Conservation (phyloP, 352 stramenopile genomes). For the Phytophthora pini region DNA sequence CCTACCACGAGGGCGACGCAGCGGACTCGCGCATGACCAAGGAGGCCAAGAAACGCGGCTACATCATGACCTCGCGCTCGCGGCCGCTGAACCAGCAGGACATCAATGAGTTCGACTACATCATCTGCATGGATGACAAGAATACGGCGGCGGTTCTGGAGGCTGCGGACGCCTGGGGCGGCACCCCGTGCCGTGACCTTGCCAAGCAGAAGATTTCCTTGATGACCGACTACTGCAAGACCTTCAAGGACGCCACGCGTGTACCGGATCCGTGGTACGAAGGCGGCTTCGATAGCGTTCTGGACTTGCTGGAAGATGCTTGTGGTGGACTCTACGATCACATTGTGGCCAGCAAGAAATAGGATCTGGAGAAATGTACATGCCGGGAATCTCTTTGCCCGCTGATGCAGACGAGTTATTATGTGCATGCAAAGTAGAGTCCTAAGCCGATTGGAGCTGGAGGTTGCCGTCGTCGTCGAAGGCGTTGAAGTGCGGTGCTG, state of each 20-base stretch:
- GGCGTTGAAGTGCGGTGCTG: conserved; percentile 32
- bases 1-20: conserved; percentile 89
- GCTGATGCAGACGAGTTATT: neutral
- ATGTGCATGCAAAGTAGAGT: conserved; percentile 3
- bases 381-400: conserved; percentile 2
- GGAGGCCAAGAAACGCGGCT: conserved; percentile 85
- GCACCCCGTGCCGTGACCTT: conserved; percentile 49
- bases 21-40: conserved; percentile 87
- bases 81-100: conserved; percentile 76
- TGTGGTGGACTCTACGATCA: conserved; percentile 80
- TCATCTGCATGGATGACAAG: conserved; percentile 91
- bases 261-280: conserved; percentile 89
- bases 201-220: conserved; percentile 76
- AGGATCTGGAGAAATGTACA: conserved; percentile 10
- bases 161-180: conserved; percentile 84
- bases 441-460: conserved; percentile 22
- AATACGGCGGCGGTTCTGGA: conserved; percentile 86
- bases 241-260: conserved; percentile 59
- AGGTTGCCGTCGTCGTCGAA: conserved; percentile 41
- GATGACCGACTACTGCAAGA: conserved; percentile 87
- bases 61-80: conserved; percentile 79
- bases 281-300: conserved; percentile 90
- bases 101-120: conserved; percentile 86
- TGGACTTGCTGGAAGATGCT: conserved; percentile 90
- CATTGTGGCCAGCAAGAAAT: conserved; percentile 37